These are phyloP conservation scores for Nicotiana tabacum DNA, from an alignment of 257 asterid species.

Conservation along the genomic window DNA sequence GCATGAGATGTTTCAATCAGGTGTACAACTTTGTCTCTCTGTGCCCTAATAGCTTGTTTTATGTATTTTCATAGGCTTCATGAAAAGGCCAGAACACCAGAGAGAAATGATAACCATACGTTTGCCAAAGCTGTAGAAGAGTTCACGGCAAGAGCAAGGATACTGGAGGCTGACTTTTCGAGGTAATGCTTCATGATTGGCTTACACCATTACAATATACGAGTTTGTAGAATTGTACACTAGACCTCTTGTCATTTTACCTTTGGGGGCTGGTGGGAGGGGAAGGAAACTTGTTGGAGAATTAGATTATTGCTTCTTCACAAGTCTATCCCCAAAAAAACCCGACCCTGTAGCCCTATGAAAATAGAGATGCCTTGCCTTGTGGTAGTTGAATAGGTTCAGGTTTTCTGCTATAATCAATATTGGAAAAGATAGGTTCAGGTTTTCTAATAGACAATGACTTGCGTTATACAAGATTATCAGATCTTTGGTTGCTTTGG, in stretches of 20 bases:
- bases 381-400: background rate
- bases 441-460: background rate
- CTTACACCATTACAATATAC: background rate
- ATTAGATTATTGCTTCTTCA: too few relatives aligned
- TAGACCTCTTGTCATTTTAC: background rate
- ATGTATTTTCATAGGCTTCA: constrained; percentile 23
- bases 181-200: constrained; percentile 34
- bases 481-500: constrained; percentile 3
- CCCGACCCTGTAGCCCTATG: too few relatives aligned
- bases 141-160: constrained; percentile 38
- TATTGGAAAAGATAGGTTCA: background rate
- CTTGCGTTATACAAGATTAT: background rate
- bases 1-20: background rate
- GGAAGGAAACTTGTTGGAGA: background rate
- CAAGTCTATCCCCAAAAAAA: too few relatives aligned
- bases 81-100: constrained; percentile 36
- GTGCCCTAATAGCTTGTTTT: background rate
- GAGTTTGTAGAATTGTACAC: background rate
- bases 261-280: constrained; percentile 3
- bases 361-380: background rate
- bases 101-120: constrained; percentile 24
- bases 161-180: constrained; percentile 43
- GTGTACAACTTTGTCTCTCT: background rate
- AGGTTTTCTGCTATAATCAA: background rate
- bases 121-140: constrained; percentile 38